These are phyloP conservation scores for Rhodotorula sp. DNA, from an alignment of 1,284 basidiomycete species.

Conservation along the genomic window DNA sequence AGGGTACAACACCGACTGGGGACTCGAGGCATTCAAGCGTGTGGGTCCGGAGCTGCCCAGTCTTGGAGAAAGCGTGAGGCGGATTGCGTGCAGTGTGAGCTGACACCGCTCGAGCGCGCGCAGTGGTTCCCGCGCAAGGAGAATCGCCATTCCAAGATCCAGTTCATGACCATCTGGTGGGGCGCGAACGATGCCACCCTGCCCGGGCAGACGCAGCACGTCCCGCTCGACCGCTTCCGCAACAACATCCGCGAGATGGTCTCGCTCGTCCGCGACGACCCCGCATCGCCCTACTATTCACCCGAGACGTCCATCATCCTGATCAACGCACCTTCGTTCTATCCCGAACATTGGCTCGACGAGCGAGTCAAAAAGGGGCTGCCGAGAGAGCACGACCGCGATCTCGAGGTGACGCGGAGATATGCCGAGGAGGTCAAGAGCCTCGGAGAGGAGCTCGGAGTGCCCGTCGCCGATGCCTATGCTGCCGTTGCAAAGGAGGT, in stretches of 20 bases:
- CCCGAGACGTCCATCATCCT: conserved; percentile 16
- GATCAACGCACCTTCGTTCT: conserved; percentile 24
- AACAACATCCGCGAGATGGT: conserved; percentile 57
- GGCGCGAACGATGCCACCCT: conserved; percentile 29
- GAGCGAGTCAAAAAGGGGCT: neutral
- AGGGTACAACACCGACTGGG: conserved; percentile 27
- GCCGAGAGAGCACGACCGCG: conserved; percentile 48
- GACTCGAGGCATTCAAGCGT: conserved; percentile 3
- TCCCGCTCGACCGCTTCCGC: conserved; percentile 63
- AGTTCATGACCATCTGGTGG: conserved; percentile 26
- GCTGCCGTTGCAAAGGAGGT: neutral
- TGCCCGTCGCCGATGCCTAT: conserved; percentile 57
- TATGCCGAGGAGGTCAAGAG: conserved; percentile 69
- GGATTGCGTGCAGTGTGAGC: too few species aligned
- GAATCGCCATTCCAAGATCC: neutral
- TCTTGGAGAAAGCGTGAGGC: neutral
- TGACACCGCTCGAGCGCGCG: too few species aligned
- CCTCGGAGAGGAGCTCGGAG: conserved; percentile 58
- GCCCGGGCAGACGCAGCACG: conserved; percentile 17
- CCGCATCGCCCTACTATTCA: conserved; percentile 9
- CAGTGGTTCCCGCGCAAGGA: conserved; percentile 13
- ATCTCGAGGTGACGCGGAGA: conserved; percentile 60
- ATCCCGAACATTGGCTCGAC: conserved; percentile 10
- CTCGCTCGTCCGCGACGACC: conserved; percentile 9
- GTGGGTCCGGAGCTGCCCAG: neutral